A percentile compares a stretch with the other conserved stretches of the same genome.
These are phyloP conservation scores for Lepidium aucheri DNA, from an alignment of 345 rosid species.

Conservation along the genomic window DNA sequence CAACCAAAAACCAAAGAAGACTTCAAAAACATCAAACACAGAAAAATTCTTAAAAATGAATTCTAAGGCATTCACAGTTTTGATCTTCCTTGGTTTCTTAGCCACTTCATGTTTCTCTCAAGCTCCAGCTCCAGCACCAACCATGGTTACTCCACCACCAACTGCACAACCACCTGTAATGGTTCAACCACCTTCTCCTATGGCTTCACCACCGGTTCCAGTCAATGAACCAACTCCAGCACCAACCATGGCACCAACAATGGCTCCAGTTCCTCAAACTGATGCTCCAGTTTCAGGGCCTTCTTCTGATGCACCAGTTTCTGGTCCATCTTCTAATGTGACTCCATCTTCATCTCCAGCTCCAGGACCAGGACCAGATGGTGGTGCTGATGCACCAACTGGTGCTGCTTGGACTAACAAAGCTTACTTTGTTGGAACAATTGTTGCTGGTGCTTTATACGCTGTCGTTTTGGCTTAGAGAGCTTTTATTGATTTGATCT, in stretches of 20 bases:
- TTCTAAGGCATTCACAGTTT: slow-evolving; percentile 33
- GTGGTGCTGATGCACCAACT: slow-evolving; percentile 16
- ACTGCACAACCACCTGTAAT: slow-evolving; percentile 35
- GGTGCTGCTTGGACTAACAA: slow-evolving; percentile 25
- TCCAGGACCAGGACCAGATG: slow-evolving; percentile 1
- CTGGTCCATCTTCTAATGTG: slow-evolving; percentile 12
- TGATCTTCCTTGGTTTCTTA: slow-evolving; percentile 55
- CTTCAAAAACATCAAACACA: slow-evolving; percentile 3
- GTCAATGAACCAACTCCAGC: slow-evolving; percentile 19
- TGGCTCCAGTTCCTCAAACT: slow-evolving; percentile 22
- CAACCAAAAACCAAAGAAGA: neutral
- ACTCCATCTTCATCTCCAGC: slow-evolving; percentile 17
- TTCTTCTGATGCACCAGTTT: slow-evolving; percentile 11
- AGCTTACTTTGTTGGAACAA: slow-evolving; percentile 43
- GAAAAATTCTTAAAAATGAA: slow-evolving; percentile 30
- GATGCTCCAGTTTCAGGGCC: slow-evolving; percentile 26
- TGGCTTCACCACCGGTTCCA: slow-evolving; percentile 22
- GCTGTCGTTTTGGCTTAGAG: slow-evolving; percentile 53
- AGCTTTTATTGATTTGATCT: neutral
- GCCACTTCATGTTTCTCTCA: slow-evolving; percentile 65
- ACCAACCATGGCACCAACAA: slow-evolving; percentile 21
- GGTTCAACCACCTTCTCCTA: slow-evolving; percentile 31
- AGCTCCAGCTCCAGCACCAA: slow-evolving; percentile 50
- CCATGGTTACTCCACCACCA: slow-evolving; percentile 23
- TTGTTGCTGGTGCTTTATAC: slow-evolving; percentile 40